Evolutionary conservation across 441 rosid species (phyloP).

Genomic region (Gossypium davidsonii): DNA sequence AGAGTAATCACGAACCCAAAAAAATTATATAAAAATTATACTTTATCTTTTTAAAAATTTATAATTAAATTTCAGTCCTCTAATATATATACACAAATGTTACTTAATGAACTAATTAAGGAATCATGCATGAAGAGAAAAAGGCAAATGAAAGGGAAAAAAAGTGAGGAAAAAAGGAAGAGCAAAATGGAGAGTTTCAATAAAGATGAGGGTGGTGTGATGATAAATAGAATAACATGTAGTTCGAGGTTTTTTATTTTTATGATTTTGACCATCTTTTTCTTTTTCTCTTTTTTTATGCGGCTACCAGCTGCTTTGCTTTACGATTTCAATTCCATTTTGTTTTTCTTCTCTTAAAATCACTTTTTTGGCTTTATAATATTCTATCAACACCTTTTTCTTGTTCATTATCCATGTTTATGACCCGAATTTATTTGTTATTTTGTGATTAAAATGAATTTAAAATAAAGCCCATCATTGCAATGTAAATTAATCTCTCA

Average conservation of each 20-base stretch:
- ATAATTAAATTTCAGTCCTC: too few species aligned
- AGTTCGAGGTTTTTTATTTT: constrained; percentile 48
- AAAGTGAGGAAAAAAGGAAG: constrained; percentile 33
- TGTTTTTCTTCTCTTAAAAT: constrained; percentile 23
- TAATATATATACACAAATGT: too few species aligned
- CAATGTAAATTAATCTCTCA: too few species aligned
- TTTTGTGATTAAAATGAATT: too few species aligned
- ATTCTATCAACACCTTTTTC: not conserved
- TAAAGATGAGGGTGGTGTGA: constrained; percentile 59
- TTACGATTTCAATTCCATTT: not conserved
- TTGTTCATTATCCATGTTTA: too few species aligned
- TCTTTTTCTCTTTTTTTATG: constrained; percentile 39
- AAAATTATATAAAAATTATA: too few species aligned
- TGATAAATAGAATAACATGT: constrained; percentile 27
- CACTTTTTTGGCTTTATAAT: not conserved
- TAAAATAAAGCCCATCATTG: too few species aligned
- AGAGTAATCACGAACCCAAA: too few species aligned
- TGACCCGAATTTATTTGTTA: too few species aligned
- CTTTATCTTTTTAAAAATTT: too few species aligned
- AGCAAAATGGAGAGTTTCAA: constrained; percentile 61
- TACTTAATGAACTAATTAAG: not conserved
- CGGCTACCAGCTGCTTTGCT: constrained; percentile 32
- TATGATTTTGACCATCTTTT: constrained; percentile 79
- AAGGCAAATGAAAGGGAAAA: constrained; percentile 9
- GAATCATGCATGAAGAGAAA: not conserved